Evolutionary conservation across 352 stramenopile species (phyloP), one percentile per base, ranked within the genome.

Genomic region (Peronospora belbahrii): DNA sequence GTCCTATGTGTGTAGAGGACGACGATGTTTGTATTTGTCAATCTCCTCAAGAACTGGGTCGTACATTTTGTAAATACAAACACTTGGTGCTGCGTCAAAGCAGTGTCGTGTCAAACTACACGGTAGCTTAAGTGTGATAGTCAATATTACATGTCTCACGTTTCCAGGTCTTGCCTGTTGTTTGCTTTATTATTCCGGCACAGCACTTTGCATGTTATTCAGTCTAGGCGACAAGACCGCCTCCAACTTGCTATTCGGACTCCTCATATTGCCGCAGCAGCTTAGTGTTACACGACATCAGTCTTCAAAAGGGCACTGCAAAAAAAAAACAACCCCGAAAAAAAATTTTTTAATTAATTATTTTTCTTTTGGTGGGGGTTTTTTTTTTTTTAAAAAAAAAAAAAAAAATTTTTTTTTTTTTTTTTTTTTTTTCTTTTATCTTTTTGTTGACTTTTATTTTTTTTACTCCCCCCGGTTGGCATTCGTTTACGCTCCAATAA

Each of bases 271-370:
- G 77, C 42, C 73, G 67, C 41, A 92, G 40, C n/a, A 92, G 48
- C 51, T 89, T 92, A 14, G 77, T 92, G 48, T 89, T 92, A 60
- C 88, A 92, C 23, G 80, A 92, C 40, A 70, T 73, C 80, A 89
- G 42, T 89, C 71, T 22, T 79, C 65, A 27, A 70, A 67, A 48
- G 89, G 80, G 44, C 80, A 92, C 76, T 88, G 20, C 3, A 39
- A 4, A 35, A 57, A 37, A 39, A 23, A 44, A 18, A 11, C 22
- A 46, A 39, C 14, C 7, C 2, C 14, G 4, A 25, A 32, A 7
- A 61, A n/a, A n/a, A n/a, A n/a, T n/a, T n/a, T n/a, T n/a, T n/a
- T n/a, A n/a, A n/a, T n/a, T n/a, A n/a, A n/a, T n/a, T n/a, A n/a
- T n/a, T n/a, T n/a, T n/a, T n/a, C n/a, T n/a, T n/a, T n/a, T n/a